Base-by-base conservation (phyloP, 1,284 basidiomycete genomes). In the Puccinia hordei region DNA sequence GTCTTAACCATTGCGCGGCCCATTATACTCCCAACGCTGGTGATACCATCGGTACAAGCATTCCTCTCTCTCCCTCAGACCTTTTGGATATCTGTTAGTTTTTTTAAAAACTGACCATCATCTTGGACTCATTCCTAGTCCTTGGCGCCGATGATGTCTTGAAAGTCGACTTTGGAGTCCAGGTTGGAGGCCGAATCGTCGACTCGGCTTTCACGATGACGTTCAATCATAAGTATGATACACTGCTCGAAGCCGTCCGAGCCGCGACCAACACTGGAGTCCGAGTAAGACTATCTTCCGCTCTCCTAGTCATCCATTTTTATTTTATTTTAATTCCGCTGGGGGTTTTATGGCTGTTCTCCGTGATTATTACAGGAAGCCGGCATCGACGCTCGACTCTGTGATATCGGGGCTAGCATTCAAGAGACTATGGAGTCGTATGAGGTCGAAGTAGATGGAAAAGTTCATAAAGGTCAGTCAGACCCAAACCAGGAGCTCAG, bases 371-470 rank as follows among this genome's bases (percentile, higher is more conserved):
- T 73, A 55, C 82, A 95, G 94, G 94, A 95, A 89, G 93, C 96
- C 9, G 97, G 97, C 3, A 98, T 99, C 83, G 97, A 99, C 84
- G 93, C 93, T 0, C 90, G 95, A 65, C 88, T 99, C 68, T 95
- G 94, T 81, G 96, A 99, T 85, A 89, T 99, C 53, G 97, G 92
- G 9, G 95, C 91, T 0, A 89, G 90, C 55, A 95, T 99, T 81
- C 96, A 99, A 86, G 97, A 99, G 86, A 95, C 95, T 2, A 99
- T 99, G 97, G 95, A 98, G 86, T 94, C 93, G 5, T 98, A 98
- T 85, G 97, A 99, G 86, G 95, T 99, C 24, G 94, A 95, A 84
- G 90, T 95, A 27, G 89, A 91, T 41, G 92, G 94, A 53, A 94
- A 95, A 85, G 89, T 91, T 27, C 89, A 91, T 83, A 94, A 92